A percentile compares a stretch with the other conserved stretches of the same genome.
Evolutionary conservation across 192 early-diverging fungal genomes (phyloP).

Genomic region (Allomyces arbusculus): DNA sequence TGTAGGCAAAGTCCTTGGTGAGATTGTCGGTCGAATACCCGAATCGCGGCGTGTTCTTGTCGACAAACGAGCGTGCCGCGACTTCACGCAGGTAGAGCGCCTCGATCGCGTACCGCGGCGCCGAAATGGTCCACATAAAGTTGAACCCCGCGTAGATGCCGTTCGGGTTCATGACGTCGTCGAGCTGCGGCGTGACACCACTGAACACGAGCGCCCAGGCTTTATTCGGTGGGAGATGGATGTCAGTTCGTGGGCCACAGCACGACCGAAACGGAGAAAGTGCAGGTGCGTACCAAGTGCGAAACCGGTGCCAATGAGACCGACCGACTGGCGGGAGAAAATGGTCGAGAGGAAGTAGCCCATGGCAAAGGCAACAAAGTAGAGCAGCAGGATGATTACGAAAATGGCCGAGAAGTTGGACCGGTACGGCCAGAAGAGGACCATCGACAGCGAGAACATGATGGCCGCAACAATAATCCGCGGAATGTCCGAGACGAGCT

Average conservation of each 20-base stretch:
- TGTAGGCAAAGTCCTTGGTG: slow-evolving; percentile 18
- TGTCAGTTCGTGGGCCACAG: too few species aligned
- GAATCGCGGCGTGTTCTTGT: slow-evolving; percentile 10
- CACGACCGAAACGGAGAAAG: too few species aligned
- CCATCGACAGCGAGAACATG: slow-evolving; percentile 34
- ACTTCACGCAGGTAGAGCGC: slow-evolving; percentile 33
- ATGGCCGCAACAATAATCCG: slow-evolving; percentile 27
- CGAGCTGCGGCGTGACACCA: slow-evolving; percentile 30
- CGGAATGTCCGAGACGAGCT: slow-evolving; percentile 36
- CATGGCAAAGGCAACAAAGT: slow-evolving; percentile 33
- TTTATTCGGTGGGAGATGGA: too few species aligned
- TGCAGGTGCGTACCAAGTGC: slow-evolving; percentile 9
- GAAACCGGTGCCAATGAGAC: slow-evolving; percentile 34
- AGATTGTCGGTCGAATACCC: slow-evolving; percentile 17
- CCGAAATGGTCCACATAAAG: slow-evolving; percentile 36
- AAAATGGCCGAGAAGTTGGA: slow-evolving; percentile 12
- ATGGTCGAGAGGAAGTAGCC: slow-evolving; percentile 32
- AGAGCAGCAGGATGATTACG: slow-evolving; percentile 23
- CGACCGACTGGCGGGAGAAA: slow-evolving; percentile 14
- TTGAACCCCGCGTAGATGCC: slow-evolving; percentile 9
- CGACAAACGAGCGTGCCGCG: slow-evolving; percentile 12
- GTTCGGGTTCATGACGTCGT: slow-evolving; percentile 11
- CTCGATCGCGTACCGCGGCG: slow-evolving; percentile 40
- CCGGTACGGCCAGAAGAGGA: slow-evolving; percentile 29
- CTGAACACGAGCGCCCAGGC: slow-evolving; percentile 36